A percentile compares a stretch with the other conserved stretches of the same genome.
phyloP scores from a whole-genome alignment of 2,329 filamentous ascomycete genomes.

The Monosporascus sp. region DNA sequence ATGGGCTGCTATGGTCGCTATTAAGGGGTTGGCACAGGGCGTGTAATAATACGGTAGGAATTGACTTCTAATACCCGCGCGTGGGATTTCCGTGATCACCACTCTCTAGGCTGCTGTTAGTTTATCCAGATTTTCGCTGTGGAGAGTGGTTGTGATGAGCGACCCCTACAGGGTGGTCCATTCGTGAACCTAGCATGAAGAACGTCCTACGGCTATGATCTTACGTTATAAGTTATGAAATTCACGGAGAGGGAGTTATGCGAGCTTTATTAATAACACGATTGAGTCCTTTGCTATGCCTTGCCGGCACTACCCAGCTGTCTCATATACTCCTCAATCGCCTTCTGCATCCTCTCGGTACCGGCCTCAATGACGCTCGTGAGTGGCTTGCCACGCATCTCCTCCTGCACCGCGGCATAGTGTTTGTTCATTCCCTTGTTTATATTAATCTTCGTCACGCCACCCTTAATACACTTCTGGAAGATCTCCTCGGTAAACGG shows the following conservation, averaged over 20 bases:
- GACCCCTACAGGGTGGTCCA: too few species aligned
- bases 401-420: slow-evolving; percentile 37
- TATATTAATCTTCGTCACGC: slow-evolving; percentile 46
- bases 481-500: slow-evolving; percentile 43
- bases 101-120: too few species aligned
- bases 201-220: too few species aligned
- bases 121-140: too few species aligned
- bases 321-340: slow-evolving; percentile 42
- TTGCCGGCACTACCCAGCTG: slow-evolving; percentile 42
- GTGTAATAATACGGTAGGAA: slow-evolving; percentile 6
- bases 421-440: slow-evolving; percentile 48
- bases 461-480: slow-evolving; percentile 36
- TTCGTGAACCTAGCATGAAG: too few species aligned
- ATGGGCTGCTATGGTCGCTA: slow-evolving; percentile 59
- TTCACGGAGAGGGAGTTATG: too few species aligned
- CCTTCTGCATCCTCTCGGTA: slow-evolving; percentile 41
- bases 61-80: too few species aligned
- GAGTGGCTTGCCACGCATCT: slow-evolving; percentile 41
- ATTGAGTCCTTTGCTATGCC: slow-evolving; percentile 16
- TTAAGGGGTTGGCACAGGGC: slow-evolving; percentile 33
- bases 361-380: slow-evolving; percentile 43
- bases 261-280: too few species aligned
- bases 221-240: background rate
- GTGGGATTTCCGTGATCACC: too few species aligned
- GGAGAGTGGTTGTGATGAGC: too few species aligned